These are phyloP conservation scores for Zanthoxylum bungeanum DNA, from an alignment of 345 rosid species.

Conservation along the genomic window DNA sequence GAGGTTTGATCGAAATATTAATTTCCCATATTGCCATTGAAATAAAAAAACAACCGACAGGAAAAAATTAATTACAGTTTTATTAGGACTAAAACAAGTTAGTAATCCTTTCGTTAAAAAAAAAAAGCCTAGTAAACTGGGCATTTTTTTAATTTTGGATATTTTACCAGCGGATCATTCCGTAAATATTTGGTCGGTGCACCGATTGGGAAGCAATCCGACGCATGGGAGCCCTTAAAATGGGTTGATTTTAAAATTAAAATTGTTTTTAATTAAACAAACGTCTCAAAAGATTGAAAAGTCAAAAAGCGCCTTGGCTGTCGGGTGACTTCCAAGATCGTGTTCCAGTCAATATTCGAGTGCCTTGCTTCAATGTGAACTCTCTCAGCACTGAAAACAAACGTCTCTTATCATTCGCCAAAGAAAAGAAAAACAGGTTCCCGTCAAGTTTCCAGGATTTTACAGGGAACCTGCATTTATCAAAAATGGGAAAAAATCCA, in stretches of 20 bases:
- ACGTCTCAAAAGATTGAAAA: too few species aligned
- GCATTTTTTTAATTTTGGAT: neutral
- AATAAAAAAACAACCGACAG: too few species aligned
- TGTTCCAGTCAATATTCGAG: neutral
- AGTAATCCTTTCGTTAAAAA: too few species aligned
- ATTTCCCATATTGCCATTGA: too few species aligned
- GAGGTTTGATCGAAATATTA: too few species aligned
- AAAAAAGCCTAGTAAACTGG: too few species aligned
- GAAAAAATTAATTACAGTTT: too few species aligned
- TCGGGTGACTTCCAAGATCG: neutral
- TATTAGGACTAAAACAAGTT: too few species aligned
- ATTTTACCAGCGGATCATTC: neutral
- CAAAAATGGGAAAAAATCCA: neutral
- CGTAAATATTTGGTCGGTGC: neutral
- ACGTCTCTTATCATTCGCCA: neutral
- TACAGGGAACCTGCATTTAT: neutral
- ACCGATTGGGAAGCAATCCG: too few species aligned
- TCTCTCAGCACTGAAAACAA: neutral
- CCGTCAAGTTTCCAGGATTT: neutral
- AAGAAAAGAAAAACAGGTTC: neutral
- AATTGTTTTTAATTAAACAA: too few species aligned
- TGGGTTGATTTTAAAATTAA: neutral
- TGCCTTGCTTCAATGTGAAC: neutral
- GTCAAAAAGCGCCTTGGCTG: constrained; percentile 10
- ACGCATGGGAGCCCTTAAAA: neutral